Evolutionary conservation across 805 yeast genomes (phyloP).

Genomic region (Metschnikowia kunwiensis): DNA sequence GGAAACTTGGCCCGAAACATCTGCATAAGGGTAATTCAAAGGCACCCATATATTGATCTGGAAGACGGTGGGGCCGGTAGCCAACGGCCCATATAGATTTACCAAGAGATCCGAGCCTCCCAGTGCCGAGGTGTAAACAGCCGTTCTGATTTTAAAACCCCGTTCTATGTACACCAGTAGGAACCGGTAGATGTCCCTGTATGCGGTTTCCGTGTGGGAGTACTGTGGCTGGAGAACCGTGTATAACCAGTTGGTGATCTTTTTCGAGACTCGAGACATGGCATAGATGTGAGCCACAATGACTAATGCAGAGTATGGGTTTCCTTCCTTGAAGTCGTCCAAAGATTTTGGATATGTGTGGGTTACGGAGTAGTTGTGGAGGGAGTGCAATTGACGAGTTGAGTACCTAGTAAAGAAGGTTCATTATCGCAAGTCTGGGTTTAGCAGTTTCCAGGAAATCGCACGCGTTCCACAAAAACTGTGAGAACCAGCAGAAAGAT

Average conservation of each 20-base stretch:
- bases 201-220: conserved; percentile 51
- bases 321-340: too few species aligned
- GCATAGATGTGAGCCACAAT: too few species aligned
- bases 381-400: too few species aligned
- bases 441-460: too few species aligned
- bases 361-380: too few species aligned
- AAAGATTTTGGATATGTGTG: too few species aligned
- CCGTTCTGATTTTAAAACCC: conserved; percentile 68
- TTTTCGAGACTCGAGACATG: conserved; percentile 28
- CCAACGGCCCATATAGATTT: conserved; percentile 58
- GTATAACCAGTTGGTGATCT: conserved; percentile 39
- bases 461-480: too few species aligned
- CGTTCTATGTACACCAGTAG: conserved; percentile 44
- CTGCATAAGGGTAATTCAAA: conserved; percentile 55
- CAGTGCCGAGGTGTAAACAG: conserved; percentile 44
- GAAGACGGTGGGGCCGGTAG: conserved; percentile 21
- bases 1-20: background rate
- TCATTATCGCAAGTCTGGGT: too few species aligned
- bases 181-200: conserved; percentile 58
- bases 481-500: too few species aligned
- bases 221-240: conserved; percentile 53
- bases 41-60: conserved; percentile 81
- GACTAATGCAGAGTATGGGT: too few species aligned
- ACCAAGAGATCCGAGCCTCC: conserved; percentile 63
- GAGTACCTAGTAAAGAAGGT: too few species aligned